Percentiles rank a stretch among this genome's conserved stretches.
Evolutionary conservation across 2,329 filamentous ascomycete genomes (phyloP).

Genomic region (Ophidiomyces ophidiicola): DNA sequence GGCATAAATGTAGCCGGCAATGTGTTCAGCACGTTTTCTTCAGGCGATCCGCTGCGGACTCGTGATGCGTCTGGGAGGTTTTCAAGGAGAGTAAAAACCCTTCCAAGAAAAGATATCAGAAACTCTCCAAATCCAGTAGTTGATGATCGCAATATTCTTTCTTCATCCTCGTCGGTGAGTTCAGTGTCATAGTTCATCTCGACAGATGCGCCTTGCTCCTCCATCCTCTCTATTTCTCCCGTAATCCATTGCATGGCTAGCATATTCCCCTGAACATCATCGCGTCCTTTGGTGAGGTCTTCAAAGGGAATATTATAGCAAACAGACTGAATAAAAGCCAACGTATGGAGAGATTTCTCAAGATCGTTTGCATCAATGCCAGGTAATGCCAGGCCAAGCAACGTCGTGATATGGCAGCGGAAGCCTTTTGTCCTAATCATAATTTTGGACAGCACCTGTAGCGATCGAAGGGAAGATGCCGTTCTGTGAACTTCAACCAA

Average conservation of each 20-base stretch:
- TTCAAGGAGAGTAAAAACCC: conserved; percentile 88
- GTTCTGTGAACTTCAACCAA: conserved; percentile 95
- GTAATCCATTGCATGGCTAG: conserved; percentile 89
- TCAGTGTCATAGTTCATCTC: conserved; percentile 75
- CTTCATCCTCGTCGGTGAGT: conserved; percentile 74
- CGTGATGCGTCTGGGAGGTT: conserved; percentile 86
- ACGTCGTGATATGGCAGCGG: conserved; percentile 83
- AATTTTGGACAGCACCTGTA: conserved; percentile 83
- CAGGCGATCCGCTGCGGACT: conserved; percentile 77
- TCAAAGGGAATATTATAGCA: conserved; percentile 93
- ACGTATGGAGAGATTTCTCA: conserved; percentile 86
- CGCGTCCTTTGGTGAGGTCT: conserved; percentile 58
- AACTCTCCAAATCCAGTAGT: conserved; percentile 93
- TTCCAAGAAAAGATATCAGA: conserved; percentile 74
- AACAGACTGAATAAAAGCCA: conserved; percentile 90
- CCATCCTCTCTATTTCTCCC: conserved; percentile 85
- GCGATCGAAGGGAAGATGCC: conserved; percentile 77
- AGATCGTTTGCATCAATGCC: conserved; percentile 97
- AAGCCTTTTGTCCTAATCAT: conserved; percentile 94
- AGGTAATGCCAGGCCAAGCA: conserved; percentile 82
- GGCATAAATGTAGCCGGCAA: conserved; percentile 84
- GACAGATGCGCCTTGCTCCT: conserved; percentile 71
- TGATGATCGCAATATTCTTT: conserved; percentile 77
- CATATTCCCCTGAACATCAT: conserved; percentile 57
- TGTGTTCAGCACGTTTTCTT: conserved; percentile 95